Evolutionary conservation across 1,139 yeast genomes (phyloP).

Genomic region (Candida mesenterica): DNA sequence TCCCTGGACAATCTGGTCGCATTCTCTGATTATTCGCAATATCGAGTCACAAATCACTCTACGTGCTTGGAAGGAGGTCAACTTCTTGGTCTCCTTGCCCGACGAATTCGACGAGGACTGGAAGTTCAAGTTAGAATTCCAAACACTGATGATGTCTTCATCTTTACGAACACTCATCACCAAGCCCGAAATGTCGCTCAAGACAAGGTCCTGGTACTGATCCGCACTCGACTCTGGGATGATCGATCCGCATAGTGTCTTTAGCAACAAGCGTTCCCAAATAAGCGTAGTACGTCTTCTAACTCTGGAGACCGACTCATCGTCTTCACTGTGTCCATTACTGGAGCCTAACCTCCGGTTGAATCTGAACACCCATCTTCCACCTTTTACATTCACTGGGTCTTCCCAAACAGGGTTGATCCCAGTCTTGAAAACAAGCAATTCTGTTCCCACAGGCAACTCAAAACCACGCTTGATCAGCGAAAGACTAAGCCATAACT

Average conservation of each 20-base stretch:
- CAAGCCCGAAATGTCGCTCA: slow-evolving; percentile 51
- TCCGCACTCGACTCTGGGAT: slow-evolving; percentile 32
- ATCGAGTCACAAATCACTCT: slow-evolving; percentile 51
- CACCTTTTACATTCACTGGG: slow-evolving; percentile 61
- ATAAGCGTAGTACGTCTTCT: slow-evolving; percentile 43
- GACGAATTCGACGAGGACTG: slow-evolving; percentile 3
- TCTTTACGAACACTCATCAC: slow-evolving; percentile 50
- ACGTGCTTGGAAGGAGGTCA: slow-evolving; percentile 47
- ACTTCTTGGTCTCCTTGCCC: slow-evolving; percentile 26
- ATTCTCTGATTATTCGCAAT: slow-evolving; percentile 46
- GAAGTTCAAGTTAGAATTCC: slow-evolving; percentile 52
- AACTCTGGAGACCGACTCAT: slow-evolving; percentile 18
- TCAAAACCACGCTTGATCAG: slow-evolving; percentile 48
- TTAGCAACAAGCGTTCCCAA: slow-evolving; percentile 53
- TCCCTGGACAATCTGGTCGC: slow-evolving; percentile 41
- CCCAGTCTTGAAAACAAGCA: slow-evolving; percentile 60
- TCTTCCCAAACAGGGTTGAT: slow-evolving; percentile 75
- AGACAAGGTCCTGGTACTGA: slow-evolving; percentile 35
- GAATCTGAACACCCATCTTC: slow-evolving; percentile 64
- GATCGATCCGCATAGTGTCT: slow-evolving; percentile 44
- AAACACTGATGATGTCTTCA: slow-evolving; percentile 50
- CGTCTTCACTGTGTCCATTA: slow-evolving; percentile 10
- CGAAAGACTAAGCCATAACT: slow-evolving; percentile 57
- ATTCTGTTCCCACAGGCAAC: slow-evolving; percentile 55
- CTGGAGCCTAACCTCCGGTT: slow-evolving; percentile 26